Percentiles rank a stretch among this genome's conserved stretches.
Conservation (phyloP, 495 filamentous ascomycete genomes). For the Trichoderma asperelloides region DNA sequence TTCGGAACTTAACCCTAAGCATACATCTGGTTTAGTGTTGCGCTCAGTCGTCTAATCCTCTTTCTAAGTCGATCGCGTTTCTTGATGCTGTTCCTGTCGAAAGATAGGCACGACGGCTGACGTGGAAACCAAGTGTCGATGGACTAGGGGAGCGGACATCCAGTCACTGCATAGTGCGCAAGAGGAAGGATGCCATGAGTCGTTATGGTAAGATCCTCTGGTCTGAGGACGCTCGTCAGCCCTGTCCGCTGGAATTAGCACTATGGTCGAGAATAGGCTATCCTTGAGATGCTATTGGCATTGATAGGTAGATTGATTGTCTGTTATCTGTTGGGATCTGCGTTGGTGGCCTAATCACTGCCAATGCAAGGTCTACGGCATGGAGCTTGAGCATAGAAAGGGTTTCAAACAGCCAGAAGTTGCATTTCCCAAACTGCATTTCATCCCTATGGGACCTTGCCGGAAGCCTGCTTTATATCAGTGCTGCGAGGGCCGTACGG, state of each 20-base stretch:
- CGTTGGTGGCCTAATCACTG: conserved; percentile 14
- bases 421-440: conserved; percentile 16
- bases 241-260: conserved; percentile 46
- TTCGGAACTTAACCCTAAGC: conserved; percentile 78
- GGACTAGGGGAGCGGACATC: conserved; percentile 34
- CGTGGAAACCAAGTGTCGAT: conserved; percentile 20
- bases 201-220: conserved; percentile 54
- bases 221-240: conserved; percentile 55
- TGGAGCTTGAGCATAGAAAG: conserved; percentile 25
- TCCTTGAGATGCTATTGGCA: conserved; percentile 30
- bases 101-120: conserved; percentile 25
- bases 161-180: conserved; percentile 34
- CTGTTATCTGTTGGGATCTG: conserved; percentile 23
- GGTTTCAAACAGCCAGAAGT: conserved; percentile 34
- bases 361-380: conserved; percentile 1
- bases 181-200: conserved; percentile 47
- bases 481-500: conserved; percentile 25
- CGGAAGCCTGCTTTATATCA: conserved; percentile 5
- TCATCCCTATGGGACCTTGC: conserved; percentile 14
- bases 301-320: conserved; percentile 25
- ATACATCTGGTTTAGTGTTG: conserved; percentile 46
- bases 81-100: conserved; percentile 26
- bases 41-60: conserved; percentile 31
- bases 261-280: conserved; percentile 47
- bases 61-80: conserved; percentile 28